Base-by-base conservation (phyloP, 345 rosid genomes). In the Reutealis trisperma region DNA sequence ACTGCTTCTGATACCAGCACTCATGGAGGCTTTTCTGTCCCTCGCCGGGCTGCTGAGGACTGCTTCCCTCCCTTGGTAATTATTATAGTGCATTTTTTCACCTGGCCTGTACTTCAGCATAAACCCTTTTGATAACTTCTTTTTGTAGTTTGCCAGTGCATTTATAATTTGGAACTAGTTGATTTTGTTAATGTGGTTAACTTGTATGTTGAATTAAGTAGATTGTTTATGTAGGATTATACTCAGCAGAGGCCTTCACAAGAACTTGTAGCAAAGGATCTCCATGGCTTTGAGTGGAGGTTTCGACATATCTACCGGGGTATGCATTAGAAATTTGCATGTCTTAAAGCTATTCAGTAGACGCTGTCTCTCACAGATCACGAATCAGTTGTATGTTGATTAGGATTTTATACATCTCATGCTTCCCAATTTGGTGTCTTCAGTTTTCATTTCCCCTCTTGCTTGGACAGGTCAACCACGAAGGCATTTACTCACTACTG, bases 1-100 rank as follows among this genome's bases (percentile, higher is more conserved):
- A 96, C 99, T 75, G 99, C 99, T 83, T 96, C 98, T 49, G 99
- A 96, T 80, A 96, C 99, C 24, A 8, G 99, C 83, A 96, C 99
- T 19, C 99, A 96, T 82, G 99, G 99, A 19, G 98, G 99, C 54
- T 96, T 96, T 83, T 96, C 98, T 45, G 98, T 96, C 61, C 99
- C 99, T 69, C 93, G 99, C 25, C 90, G 99, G 66, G 99, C 99
- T 69, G 99, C 99, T 2, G 99, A 96, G 81, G 99, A 96, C 82
- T 96, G 99, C 88, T 96, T 96, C 85, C 97, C 97, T 75, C 97
- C 99, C 71, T 82, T 96, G 96, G 99, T 96, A 89, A 79, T 64
- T 27, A 18, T 34, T 3, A 27, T 1, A 44, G 11, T 66, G 64
- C 78, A 67, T 63, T 72, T 16, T 16, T 52, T 21, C 37, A 12